phyloP scores from a whole-genome alignment of 2,329 filamentous ascomycete genomes.

The Aureobasidium uvarum region DNA sequence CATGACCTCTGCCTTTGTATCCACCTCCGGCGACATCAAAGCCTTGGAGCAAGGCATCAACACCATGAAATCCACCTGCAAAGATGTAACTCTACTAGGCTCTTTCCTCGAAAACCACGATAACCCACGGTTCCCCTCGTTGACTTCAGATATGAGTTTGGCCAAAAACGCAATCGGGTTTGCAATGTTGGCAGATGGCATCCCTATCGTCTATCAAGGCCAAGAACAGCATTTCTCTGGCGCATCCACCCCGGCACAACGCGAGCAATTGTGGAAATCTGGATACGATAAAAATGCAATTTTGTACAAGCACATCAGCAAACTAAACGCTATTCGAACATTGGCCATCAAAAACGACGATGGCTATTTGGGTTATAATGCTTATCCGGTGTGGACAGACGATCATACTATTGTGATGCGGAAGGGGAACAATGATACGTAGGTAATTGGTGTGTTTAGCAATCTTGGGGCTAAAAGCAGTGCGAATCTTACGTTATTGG shows the following conservation, averaged over 20 bases:
- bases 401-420: constrained; percentile 47
- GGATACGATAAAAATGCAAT: constrained; percentile 43
- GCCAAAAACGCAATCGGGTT: constrained; percentile 44
- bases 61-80: constrained; percentile 39
- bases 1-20: constrained; percentile 41
- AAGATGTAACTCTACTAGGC: constrained; percentile 41
- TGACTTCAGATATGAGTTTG: constrained; percentile 40
- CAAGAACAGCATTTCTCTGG: constrained; percentile 46
- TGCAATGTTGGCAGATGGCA: constrained; percentile 44
- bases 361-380: constrained; percentile 45
- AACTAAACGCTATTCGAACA: constrained; percentile 46
- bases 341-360: constrained; percentile 42
- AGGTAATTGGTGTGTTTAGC: constrained; percentile 47
- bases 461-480: constrained; percentile 40
- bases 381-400: constrained; percentile 47
- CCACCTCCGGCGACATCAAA: constrained; percentile 40
- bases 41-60: constrained; percentile 41
- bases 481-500: background rate
- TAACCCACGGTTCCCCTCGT: constrained; percentile 40
- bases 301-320: constrained; percentile 44
- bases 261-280: constrained; percentile 42
- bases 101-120: constrained; percentile 47
- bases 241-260: constrained; percentile 37
- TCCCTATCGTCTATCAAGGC: constrained; percentile 46
- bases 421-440: constrained; percentile 42